Base-by-base conservation (phyloP, 2,329 filamentous ascomycete species). In the Pseudogymnoascus sp. region DNA sequence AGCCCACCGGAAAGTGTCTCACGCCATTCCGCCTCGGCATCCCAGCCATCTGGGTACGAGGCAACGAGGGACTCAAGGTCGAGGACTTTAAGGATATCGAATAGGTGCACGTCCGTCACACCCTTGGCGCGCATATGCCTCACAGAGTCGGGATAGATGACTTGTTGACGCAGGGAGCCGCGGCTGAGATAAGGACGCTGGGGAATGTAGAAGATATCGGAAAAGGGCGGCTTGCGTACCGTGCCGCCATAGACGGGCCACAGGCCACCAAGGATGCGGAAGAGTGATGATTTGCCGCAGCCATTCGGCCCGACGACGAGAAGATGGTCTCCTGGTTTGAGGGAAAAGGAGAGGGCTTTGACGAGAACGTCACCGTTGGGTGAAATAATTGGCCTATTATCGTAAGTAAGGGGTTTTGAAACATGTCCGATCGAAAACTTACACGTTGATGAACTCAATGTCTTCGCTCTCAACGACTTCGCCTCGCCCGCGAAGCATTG, bases 231-330 rank as follows among this genome's bases (percentile, higher is more conserved):
- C 75, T 97, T 97, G 71, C 91, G 84, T 18, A 99, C 95, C 1
- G 85, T 91, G 61, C 95, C 95, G 67, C 95, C 93, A 75, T 99
- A 99, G 11, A 97, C 95, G 14, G 95, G 95, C 95, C 95, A 99
- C 2, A 99, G 81, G 0, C 95, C 95, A 66, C 95, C 95, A 0
- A 99, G 84, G 69, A 99, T 99, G 38, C 95, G 88, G 84, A 99
- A 99, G 2, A 99, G 82, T 14, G 90, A 96, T 0, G 91, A 96
- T 76, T 99, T 99, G 44, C 95, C 95, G 75, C 95, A 99, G 38
- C 95, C 95, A 74, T 99, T 99, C 21, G 95, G 95, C 0, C 95
- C 95, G 44, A 97, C 90, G 44, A 99, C 71, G 38, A 99, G 85
- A 5, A 99, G 83, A 70, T 99, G 95, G 65, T 96, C 91, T 63